A percentile compares a stretch with the other conserved stretches of the same genome.
Conservation (phyloP, 352 stramenopile genomes). For the Peronosclerospora sorghi region DNA sequence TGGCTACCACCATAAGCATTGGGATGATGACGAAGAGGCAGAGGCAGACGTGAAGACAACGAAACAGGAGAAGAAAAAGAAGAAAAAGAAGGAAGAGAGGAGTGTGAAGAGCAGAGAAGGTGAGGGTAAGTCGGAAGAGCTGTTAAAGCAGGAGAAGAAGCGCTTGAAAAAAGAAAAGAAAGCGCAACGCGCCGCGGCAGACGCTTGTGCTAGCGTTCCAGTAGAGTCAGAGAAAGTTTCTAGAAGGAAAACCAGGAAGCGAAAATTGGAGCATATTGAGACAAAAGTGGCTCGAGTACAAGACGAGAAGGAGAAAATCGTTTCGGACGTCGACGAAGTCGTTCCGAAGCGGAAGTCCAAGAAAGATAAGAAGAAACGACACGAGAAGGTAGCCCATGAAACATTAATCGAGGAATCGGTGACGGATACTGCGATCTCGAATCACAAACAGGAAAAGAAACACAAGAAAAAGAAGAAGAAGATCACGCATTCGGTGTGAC, state of each 20-base stretch:
- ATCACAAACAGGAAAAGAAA: constrained; percentile 36
- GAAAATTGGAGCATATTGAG: constrained; percentile 26
- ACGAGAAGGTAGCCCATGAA: neutral
- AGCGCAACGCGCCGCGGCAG: constrained; percentile 11
- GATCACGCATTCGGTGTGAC: too few relatives aligned
- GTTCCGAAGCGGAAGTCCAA: constrained; percentile 17
- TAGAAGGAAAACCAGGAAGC: constrained; percentile 31
- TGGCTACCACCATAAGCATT: constrained; percentile 73
- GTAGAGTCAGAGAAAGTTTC: constrained; percentile 19
- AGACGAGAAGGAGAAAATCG: constrained; percentile 19
- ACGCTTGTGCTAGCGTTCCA: constrained; percentile 9
- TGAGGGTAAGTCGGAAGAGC: constrained; percentile 4
- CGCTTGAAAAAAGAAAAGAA: constrained; percentile 33
- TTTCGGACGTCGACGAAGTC: constrained; percentile 11
- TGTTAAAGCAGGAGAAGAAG: constrained; percentile 32
- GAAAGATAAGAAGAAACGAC: constrained; percentile 21
- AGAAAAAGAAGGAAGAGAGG: constrained; percentile 14
- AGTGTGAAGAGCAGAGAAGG: constrained; percentile 4
- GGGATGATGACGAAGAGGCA: constrained; percentile 36
- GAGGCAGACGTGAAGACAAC: constrained; percentile 14
- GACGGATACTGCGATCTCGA: constrained; percentile 3
- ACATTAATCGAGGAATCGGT: neutral
- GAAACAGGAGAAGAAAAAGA: constrained; percentile 15
- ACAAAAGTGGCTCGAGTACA: constrained; percentile 16
- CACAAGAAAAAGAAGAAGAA: constrained; percentile 36